phyloP scores from a whole-genome alignment of 805 yeast genomes.

The Schizosaccharomyces japonicus region DNA sequence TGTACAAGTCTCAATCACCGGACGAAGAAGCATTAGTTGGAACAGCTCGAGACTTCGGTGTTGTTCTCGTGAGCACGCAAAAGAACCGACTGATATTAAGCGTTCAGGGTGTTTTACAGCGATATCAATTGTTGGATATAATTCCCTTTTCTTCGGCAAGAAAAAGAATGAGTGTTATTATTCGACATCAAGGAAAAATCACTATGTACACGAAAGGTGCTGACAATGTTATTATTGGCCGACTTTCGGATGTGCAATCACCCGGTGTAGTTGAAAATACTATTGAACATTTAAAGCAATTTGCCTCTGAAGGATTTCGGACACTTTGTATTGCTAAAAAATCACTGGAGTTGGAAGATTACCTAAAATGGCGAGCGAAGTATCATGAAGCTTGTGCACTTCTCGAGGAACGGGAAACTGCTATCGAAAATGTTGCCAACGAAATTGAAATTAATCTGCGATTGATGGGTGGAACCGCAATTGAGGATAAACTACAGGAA shows the following conservation, averaged over 20 bases:
- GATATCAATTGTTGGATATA: constrained; percentile 28
- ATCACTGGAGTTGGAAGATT: constrained; percentile 24
- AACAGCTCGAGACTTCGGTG: constrained; percentile 50
- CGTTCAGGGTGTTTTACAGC: constrained; percentile 23
- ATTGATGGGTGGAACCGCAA: constrained; percentile 57
- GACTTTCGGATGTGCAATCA: constrained; percentile 20
- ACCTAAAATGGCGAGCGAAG: constrained; percentile 29
- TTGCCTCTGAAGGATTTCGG: constrained; percentile 55
- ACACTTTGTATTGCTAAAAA: constrained; percentile 48
- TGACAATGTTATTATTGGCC: constrained; percentile 39
- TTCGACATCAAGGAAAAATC: constrained; percentile 21
- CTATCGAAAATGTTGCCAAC: constrained; percentile 29
- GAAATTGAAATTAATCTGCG: constrained; percentile 34
- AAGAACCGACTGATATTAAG: constrained; percentile 24
- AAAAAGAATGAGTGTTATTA: constrained; percentile 54
- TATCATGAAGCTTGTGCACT: constrained; percentile 36
- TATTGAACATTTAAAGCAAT: constrained; percentile 39
- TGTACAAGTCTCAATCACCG: constrained; percentile 59
- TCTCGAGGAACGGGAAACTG: constrained; percentile 33
- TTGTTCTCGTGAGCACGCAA: constrained; percentile 31
- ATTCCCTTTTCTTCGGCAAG: constrained; percentile 48
- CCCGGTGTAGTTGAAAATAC: constrained; percentile 32
- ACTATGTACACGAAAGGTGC: constrained; percentile 42
- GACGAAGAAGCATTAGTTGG: constrained; percentile 66
- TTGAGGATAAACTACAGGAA: constrained; percentile 54